Base-by-base conservation (phyloP, 2,329 filamentous ascomycete genomes). In the Gliomastix tumulicola region DNA sequence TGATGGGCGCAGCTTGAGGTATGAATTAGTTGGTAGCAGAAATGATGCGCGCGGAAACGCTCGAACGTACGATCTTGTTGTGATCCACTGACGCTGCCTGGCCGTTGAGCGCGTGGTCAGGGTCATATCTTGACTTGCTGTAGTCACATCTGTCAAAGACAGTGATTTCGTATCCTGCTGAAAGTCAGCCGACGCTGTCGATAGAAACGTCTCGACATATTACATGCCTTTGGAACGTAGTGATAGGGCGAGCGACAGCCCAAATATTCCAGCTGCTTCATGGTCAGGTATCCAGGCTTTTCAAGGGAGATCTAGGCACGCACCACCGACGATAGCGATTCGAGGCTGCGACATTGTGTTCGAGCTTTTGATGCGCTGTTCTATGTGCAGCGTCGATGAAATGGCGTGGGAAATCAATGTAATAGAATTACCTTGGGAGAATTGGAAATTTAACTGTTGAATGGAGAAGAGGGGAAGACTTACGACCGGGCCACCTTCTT, bases 61-160 rank as follows among this genome's bases (percentile, higher is more conserved):
- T n/a, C n/a, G n/a, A 28, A 39, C 44, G 33, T 27, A 45, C 49
- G 34, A 50, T 50, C 23, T 51, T 51, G 39, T 51, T 49, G 17
- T 47, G 47, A 22, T 51, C 49, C 12, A 51, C 48, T 11, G 48
- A 51, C 2, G 49, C 49, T 12, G 42, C 48, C 28, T 47, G 47
- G 10, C 42, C 41, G 7, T 34, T 39, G 9, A 41, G 39, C 13
- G 38, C 32, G 3, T 39, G 35, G 1, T 35, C 40, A 3, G 46
- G 48, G 7, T 43, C 37, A 34, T 50, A 51, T 10, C 36, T 23
- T 12, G 45, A 49, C 39, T 45, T 32, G 12, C 49, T 41, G 30
- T 49, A 49, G 4, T 21, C 32, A 17, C 49, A 34, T 30, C 41
- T 39, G 32, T 51, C 48, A 30, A 50, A 50, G 3, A 51, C 47